phyloP scores from a whole-genome alignment of 1,284 basidiomycete genomes.

The Cutaneotrichosporon cyanovorans region DNA sequence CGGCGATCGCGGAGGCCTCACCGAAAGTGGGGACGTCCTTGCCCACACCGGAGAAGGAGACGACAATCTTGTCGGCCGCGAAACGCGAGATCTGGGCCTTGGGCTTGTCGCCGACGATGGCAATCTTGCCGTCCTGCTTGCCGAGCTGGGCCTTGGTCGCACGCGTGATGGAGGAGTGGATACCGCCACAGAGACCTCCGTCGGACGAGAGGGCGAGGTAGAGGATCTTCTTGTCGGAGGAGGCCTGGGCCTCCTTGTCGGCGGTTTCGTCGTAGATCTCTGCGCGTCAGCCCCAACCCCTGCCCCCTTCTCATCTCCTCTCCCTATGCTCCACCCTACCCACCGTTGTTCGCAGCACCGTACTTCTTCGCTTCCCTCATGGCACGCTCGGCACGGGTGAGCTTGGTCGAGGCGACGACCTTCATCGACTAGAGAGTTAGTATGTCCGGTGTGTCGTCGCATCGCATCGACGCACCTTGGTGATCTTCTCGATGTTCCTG shows the following conservation, averaged over 20 bases:
- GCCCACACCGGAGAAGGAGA: conserved; percentile 97
- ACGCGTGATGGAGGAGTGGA: conserved; percentile 95
- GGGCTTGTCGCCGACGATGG: conserved; percentile 95
- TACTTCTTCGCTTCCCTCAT: conserved; percentile 92
- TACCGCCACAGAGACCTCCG: conserved; percentile 99
- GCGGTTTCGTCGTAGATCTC: conserved; percentile 71
- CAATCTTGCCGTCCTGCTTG: conserved; percentile 60
- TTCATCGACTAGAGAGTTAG: conserved; percentile 80
- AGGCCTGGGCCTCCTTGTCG: conserved; percentile 27
- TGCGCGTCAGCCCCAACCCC: conserved; percentile 36
- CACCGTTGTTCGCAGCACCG: conserved; percentile 86
- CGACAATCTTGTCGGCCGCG: conserved; percentile 60
- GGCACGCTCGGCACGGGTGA: conserved; percentile 89
- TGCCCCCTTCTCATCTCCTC: not conserved
- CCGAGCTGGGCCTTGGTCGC: conserved; percentile 62
- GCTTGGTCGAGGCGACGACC: conserved; percentile 97
- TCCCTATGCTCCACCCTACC: conserved; percentile 42
- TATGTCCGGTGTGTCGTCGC: not conserved
- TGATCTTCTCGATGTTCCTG: conserved; percentile 98
- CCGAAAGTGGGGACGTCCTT: conserved; percentile 95
- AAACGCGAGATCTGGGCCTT: conserved; percentile 81
- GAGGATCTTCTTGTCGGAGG: conserved; percentile 63
- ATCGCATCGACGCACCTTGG: conserved; percentile 60
- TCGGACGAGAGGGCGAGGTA: conserved; percentile 93
- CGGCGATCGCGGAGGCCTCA: conserved; percentile 88